Evolutionary conservation across 768 basidiomycete species (phyloP).

Genomic region (Rhizopogon sp.): DNA sequence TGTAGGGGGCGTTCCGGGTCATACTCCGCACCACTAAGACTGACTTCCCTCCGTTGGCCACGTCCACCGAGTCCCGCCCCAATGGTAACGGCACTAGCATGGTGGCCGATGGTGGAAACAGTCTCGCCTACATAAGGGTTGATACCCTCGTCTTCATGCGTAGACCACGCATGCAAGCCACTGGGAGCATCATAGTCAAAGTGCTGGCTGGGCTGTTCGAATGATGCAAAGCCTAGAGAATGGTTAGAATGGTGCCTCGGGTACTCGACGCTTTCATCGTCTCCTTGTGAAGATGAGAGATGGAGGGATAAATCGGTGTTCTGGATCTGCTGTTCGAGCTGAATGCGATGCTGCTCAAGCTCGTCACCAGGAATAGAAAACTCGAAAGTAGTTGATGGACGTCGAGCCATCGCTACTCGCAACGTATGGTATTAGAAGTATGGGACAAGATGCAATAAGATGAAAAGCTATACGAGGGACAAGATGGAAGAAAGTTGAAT

Average conservation of each 20-base stretch:
- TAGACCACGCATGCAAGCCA: constrained; percentile 52
- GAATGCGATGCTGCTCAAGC: constrained; percentile 70
- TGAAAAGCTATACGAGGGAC: constrained; percentile 3
- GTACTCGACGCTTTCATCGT: constrained; percentile 58
- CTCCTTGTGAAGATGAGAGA: constrained; percentile 50
- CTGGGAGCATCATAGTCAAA: constrained; percentile 49
- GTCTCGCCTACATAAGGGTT: constrained; percentile 66
- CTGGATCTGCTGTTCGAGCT: constrained; percentile 75
- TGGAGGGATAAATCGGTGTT: constrained; percentile 69
- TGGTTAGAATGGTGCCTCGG: constrained; percentile 66
- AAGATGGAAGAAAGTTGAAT: constrained; percentile 5
- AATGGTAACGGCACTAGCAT: constrained; percentile 84
- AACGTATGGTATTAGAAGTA: constrained; percentile 9
- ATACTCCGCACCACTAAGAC: constrained; percentile 75
- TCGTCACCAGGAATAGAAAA: constrained; percentile 65
- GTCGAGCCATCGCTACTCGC: constrained; percentile 21
- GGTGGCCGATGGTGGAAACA: constrained; percentile 81
- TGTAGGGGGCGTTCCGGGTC: constrained; percentile 80
- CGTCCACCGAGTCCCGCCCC: constrained; percentile 72
- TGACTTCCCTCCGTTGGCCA: constrained; percentile 43
- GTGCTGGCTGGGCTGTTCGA: constrained; percentile 55
- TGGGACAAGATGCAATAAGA: constrained; percentile 9
- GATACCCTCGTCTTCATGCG: constrained; percentile 62
- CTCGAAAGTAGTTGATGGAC: constrained; percentile 28
- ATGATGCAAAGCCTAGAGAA: constrained; percentile 54